Evolutionary conservation across 2,329 filamentous ascomycete genomes (phyloP).

Genomic region (Hypoxylon sp.): DNA sequence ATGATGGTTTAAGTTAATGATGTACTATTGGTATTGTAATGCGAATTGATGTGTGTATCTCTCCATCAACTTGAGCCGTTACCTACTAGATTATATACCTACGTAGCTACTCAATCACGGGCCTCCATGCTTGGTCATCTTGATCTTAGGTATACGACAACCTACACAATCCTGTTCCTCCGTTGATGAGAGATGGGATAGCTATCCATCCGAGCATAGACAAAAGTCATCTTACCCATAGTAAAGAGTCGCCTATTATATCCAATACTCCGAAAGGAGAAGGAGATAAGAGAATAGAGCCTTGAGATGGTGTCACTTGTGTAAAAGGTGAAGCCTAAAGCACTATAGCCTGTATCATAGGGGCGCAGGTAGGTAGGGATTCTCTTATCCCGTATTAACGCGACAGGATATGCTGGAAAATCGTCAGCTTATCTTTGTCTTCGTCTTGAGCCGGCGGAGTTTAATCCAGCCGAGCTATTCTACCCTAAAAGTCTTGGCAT

Average conservation of each 20-base stretch:
- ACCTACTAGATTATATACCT: not conserved
- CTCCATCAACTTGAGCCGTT: not conserved
- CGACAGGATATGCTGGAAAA: not conserved
- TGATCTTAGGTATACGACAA: not conserved
- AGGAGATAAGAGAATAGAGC: not conserved
- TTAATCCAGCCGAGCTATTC: not conserved
- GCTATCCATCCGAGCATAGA: constrained; percentile 6
- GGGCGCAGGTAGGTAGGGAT: not conserved
- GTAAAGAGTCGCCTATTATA: not conserved
- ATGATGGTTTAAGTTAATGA: constrained; percentile 27
- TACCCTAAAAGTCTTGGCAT: not conserved
- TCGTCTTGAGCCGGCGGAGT: not conserved
- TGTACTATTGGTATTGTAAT: constrained; percentile 6
- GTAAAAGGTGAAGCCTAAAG: not conserved
- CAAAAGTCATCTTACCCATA: not conserved
- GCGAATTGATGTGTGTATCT: constrained; percentile 7
- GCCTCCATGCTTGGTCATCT: not conserved
- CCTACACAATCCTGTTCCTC: not conserved
- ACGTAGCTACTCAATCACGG: constrained; percentile 13
- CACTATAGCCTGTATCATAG: not conserved
- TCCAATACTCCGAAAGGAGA: not conserved
- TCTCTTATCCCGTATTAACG: constrained; percentile 31
- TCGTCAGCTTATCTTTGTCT: not conserved
- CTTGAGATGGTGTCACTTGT: not conserved
- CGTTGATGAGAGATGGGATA: not conserved